A percentile compares a stretch with the other conserved stretches of the same genome.
phyloP scores from a whole-genome alignment of 768 basidiomycete genomes.

The Boletus rubescentipes region DNA sequence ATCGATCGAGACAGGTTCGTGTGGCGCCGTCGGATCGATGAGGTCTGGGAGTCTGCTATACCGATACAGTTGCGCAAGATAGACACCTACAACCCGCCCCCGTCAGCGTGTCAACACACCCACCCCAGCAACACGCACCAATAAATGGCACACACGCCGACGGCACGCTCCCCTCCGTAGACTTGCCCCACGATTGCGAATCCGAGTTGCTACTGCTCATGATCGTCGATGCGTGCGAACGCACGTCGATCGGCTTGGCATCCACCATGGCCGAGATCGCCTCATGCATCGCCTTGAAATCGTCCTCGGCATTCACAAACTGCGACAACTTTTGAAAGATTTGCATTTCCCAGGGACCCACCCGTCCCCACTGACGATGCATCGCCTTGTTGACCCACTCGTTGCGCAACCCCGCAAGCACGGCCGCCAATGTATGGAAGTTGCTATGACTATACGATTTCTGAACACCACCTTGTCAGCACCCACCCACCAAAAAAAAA shows the following conservation, averaged over 20 bases:
- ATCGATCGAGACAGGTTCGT: slow-evolving; percentile 65
- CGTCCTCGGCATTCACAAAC: slow-evolving; percentile 60
- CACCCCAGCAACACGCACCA: slow-evolving; percentile 44
- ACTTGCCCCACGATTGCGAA: slow-evolving; percentile 36
- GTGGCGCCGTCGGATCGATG: slow-evolving; percentile 80
- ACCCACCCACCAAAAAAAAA: neutral
- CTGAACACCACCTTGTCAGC: slow-evolving; percentile 37
- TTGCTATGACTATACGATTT: slow-evolving; percentile 79
- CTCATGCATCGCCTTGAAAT: slow-evolving; percentile 74
- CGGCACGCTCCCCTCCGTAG: slow-evolving; percentile 43
- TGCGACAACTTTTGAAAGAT: slow-evolving; percentile 70
- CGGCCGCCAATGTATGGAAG: slow-evolving; percentile 76
- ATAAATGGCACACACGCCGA: slow-evolving; percentile 80
- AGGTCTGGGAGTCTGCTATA: slow-evolving; percentile 71
- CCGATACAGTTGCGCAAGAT: slow-evolving; percentile 68
- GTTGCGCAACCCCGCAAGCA: slow-evolving; percentile 73
- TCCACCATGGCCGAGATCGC: slow-evolving; percentile 64
- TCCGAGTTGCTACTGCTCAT: slow-evolving; percentile 47
- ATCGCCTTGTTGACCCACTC: slow-evolving; percentile 69
- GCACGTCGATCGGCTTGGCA: slow-evolving; percentile 56
- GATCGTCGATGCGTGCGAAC: slow-evolving; percentile 54
- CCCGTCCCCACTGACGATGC: slow-evolving; percentile 61
- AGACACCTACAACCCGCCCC: slow-evolving; percentile 52
- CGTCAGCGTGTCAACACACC: neutral
- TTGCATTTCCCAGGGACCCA: slow-evolving; percentile 69